Percentiles rank a stretch among this genome's conserved stretches.
phyloP scores from a whole-genome alignment of 352 stramenopile genomes.

The Pythium chondricola region DNA sequence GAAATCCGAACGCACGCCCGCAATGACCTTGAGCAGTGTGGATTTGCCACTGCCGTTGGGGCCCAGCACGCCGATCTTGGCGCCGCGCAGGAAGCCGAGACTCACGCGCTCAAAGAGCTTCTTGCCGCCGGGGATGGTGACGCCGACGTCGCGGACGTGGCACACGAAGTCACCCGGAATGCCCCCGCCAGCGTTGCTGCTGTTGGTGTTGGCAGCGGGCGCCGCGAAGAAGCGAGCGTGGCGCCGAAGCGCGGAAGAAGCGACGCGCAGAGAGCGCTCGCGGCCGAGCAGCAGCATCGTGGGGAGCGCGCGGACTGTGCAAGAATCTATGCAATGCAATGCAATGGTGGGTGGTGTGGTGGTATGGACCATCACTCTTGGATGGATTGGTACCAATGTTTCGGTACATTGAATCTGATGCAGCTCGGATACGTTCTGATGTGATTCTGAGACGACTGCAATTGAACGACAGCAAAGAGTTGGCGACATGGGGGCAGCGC shows the following conservation, averaged over 20 bases:
- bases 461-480: too few species aligned
- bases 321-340: neutral
- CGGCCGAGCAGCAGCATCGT: conserved; percentile 6
- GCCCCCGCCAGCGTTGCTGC: conserved; percentile 65
- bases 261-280: neutral
- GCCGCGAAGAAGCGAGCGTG: conserved; percentile 12
- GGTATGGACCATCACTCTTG: conserved; percentile 1
- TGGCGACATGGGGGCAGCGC: too few species aligned
- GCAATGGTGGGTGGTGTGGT: neutral
- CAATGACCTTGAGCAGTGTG: conserved; percentile 96
- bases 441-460: too few species aligned
- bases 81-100: conserved; percentile 83
- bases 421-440: too few species aligned
- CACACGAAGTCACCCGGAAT: conserved; percentile 82
- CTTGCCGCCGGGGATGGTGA: conserved; percentile 76
- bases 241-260: neutral
- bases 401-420: too few species aligned
- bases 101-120: conserved; percentile 81
- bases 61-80: conserved; percentile 94
- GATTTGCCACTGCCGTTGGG: conserved; percentile 95
- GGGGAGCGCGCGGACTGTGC: neutral
- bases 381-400: too few species aligned
- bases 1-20: conserved; percentile 82
- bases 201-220: conserved; percentile 6
- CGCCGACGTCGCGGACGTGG: conserved; percentile 63